These are phyloP conservation scores for Orbilia javanica DNA, from an alignment of 2,329 filamentous ascomycete species.

Conservation along the genomic window DNA sequence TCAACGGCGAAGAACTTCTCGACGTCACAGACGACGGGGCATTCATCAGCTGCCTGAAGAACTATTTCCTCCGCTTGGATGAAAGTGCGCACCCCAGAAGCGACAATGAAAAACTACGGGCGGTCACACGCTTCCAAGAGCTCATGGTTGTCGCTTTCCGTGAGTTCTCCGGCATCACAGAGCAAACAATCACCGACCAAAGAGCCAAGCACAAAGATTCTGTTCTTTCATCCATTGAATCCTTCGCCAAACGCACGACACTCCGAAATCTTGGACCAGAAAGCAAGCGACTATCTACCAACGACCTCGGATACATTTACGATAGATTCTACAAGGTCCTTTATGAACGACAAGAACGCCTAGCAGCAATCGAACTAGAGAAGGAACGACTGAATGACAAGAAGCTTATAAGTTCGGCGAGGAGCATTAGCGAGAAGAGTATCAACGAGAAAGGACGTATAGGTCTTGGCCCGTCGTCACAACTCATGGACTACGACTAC, in stretches of 20 bases:
- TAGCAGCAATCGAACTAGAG: slow-evolving; percentile 81
- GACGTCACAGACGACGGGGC: slow-evolving; percentile 94
- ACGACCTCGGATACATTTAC: slow-evolving; percentile 90
- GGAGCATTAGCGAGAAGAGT: slow-evolving; percentile 57
- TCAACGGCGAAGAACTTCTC: slow-evolving; percentile 95
- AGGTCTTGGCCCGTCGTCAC: slow-evolving; percentile 87
- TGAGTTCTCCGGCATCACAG: slow-evolving; percentile 95
- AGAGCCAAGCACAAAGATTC: slow-evolving; percentile 92
- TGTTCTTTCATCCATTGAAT: slow-evolving; percentile 95
- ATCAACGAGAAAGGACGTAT: slow-evolving; percentile 84
- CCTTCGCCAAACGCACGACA: slow-evolving; percentile 94
- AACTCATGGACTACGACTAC: slow-evolving; percentile 95
- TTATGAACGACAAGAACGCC: slow-evolving; percentile 89
- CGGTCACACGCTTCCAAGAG: slow-evolving; percentile 96
- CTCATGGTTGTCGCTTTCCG: slow-evolving; percentile 99
- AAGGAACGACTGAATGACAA: slow-evolving; percentile 65
- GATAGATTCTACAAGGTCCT: slow-evolving; percentile 93
- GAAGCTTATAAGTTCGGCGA: slow-evolving; percentile 44
- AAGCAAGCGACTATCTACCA: slow-evolving; percentile 86
- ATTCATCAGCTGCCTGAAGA: slow-evolving; percentile 95
- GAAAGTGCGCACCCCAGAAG: slow-evolving; percentile 96
- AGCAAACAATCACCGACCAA: slow-evolving; percentile 89
- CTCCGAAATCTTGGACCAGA: slow-evolving; percentile 96
- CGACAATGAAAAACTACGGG: slow-evolving; percentile 91
- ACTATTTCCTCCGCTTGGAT: slow-evolving; percentile 91